Evolutionary conservation across 257 asterid species (phyloP), one percentile per base, ranked within the genome.

Genomic region (Ligustrum vulgare): DNA sequence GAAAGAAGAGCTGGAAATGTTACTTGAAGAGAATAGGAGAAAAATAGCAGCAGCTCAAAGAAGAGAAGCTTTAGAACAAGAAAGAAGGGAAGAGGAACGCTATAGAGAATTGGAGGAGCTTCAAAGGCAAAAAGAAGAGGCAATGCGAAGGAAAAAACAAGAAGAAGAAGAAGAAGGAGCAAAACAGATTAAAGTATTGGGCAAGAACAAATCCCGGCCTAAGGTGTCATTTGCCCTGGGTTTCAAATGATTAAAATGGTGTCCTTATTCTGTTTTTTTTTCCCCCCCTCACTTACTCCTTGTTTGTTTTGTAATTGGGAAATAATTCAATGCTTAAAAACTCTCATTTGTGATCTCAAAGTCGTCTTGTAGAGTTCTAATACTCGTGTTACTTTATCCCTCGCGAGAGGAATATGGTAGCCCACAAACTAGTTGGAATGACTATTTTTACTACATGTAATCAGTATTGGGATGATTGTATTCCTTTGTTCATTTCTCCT

Each of bases 141-240:
- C 97, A 23, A 31, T 93, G 84, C 82, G 89, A 36, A 89, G 85
- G 82, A 93, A 91, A 67, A 95, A 88, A 73, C 93, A 87, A 75
- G 87, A 90, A 77, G 99, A 96, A 80, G 99, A 93, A 73, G 99
- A 95, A 88, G 99, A 93, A 83, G 85, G 92, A 22, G 88, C 94
- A 0, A 95, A 95, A 72, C 99, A 90, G 81, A 89, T 93, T 84
- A 90, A 88, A 85, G 51, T 93, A 81, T 82, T 91, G 83, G 99
- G 99, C 62, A 95, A 95, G 95, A 91, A 95, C 80, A 95, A 95
- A 56, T 90, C 98, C 28, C 90, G 99, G 54, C 99, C 99, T 0
- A 95, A 93, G 86, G 33, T 93, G 76, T 91, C 99, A 0, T 95
- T 95, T 77, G 97, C 93, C 65, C 69, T 95, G 5, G 83, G 94